Evolutionary conservation across 768 basidiomycete species (phyloP).

Genomic region (Asterophora lycoperdoides): DNA sequence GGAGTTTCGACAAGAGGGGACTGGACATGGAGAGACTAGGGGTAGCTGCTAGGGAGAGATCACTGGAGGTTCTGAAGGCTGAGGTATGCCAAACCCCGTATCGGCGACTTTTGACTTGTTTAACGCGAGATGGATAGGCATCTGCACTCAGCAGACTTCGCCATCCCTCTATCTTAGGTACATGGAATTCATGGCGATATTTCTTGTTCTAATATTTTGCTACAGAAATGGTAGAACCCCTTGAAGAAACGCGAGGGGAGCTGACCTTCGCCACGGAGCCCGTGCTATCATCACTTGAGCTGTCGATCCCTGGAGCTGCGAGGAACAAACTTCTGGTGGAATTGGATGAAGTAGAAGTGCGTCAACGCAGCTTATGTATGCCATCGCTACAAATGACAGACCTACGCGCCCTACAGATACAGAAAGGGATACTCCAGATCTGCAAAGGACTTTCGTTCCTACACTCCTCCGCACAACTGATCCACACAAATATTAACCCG

Average conservation of each 20-base stretch:
- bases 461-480: constrained; percentile 85
- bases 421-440: constrained; percentile 92
- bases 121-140: constrained; percentile 45
- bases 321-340: constrained; percentile 61
- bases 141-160: constrained; percentile 79
- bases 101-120: constrained; percentile 6
- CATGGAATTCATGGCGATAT: constrained; percentile 14
- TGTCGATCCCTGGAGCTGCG: constrained; percentile 66
- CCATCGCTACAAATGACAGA: constrained; percentile 5
- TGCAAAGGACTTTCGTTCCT: constrained; percentile 88
- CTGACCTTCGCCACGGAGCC: constrained; percentile 93
- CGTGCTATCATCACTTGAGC: constrained; percentile 74
- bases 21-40: constrained; percentile 71
- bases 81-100: constrained; percentile 55
- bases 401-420: constrained; percentile 53
- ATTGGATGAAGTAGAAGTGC: constrained; percentile 92
- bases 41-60: constrained; percentile 61
- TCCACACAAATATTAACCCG: constrained; percentile 87
- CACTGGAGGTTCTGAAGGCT: constrained; percentile 81
- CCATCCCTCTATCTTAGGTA: constrained; percentile 91
- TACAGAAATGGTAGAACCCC: constrained; percentile 93
- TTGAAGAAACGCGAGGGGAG: constrained; percentile 88
- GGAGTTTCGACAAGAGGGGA: constrained; percentile 83
- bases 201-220: constrained; percentile 8
- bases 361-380: constrained; percentile 22